Conservation (phyloP, 2,329 filamentous ascomycete genomes). For the Stagonosporopsis rhizophila region DNA sequence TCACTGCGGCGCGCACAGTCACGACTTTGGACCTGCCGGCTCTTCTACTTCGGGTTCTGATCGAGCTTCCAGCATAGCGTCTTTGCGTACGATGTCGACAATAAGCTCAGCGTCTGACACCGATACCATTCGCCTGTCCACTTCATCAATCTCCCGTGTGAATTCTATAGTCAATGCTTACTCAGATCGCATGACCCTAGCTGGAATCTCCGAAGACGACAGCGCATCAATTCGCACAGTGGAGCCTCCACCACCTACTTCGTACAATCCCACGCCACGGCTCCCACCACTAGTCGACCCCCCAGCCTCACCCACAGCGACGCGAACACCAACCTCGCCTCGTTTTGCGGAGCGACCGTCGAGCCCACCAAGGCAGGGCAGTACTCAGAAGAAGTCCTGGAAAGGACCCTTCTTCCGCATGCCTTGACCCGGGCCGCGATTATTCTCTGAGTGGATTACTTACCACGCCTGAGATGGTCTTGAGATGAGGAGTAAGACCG, state of each 20-base stretch:
- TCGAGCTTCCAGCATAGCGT: constrained; percentile 37
- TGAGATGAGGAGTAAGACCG: neutral
- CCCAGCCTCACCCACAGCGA: constrained; percentile 21
- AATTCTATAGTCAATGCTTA: constrained; percentile 45
- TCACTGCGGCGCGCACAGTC: constrained; percentile 45
- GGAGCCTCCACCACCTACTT: constrained; percentile 25
- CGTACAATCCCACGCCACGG: constrained; percentile 26
- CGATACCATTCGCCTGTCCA: constrained; percentile 40
- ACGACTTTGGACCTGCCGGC: constrained; percentile 36
- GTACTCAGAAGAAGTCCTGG: constrained; percentile 33
- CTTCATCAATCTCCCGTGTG: constrained; percentile 30
- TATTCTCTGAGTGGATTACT: neutral
- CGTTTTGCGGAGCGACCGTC: constrained; percentile 3
- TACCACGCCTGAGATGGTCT: neutral
- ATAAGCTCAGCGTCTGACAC: constrained; percentile 38
- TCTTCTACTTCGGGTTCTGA: constrained; percentile 39
- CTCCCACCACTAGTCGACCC: constrained; percentile 24
- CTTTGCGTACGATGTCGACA: constrained; percentile 40
- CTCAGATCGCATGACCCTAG: constrained; percentile 38
- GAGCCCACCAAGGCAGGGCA: constrained; percentile 7
- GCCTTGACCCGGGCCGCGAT: constrained; percentile 28
- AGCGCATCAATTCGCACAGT: constrained; percentile 38
- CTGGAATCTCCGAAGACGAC: constrained; percentile 43
- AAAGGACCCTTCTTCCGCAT: constrained; percentile 41
- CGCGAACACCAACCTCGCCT: constrained; percentile 22